Evolutionary conservation across 2,329 filamentous ascomycete species (phyloP).

Genomic region (Plenodomus tracheiphilus): DNA sequence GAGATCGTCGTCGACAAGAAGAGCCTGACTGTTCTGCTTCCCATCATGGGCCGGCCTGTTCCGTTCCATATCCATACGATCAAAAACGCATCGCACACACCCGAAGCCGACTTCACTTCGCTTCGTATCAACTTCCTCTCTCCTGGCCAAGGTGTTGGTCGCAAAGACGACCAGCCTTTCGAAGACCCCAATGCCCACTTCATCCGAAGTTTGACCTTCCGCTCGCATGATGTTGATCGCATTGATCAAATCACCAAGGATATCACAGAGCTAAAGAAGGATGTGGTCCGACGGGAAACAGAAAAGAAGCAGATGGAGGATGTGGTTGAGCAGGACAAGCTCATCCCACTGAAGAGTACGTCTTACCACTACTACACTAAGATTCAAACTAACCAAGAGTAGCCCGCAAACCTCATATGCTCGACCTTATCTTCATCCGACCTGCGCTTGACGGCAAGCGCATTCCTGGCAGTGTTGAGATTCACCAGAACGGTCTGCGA

Average conservation of each 20-base stretch:
- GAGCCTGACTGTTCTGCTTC: conserved; percentile 85
- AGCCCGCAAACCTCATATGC: conserved; percentile 86
- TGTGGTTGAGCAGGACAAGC: conserved; percentile 97
- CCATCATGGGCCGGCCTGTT: conserved; percentile 95
- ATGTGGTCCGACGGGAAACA: conserved; percentile 87
- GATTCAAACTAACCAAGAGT: conserved; percentile 8
- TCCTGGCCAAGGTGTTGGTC: conserved; percentile 92
- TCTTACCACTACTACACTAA: conserved; percentile 12
- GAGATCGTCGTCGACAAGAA: conserved; percentile 90
- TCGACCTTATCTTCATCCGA: conserved; percentile 94
- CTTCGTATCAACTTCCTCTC: conserved; percentile 96
- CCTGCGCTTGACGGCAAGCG: conserved; percentile 96
- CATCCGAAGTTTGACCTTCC: conserved; percentile 90
- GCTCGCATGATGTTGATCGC: conserved; percentile 84
- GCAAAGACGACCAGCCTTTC: conserved; percentile 97
- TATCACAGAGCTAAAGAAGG: conserved; percentile 95
- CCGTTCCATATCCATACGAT: conserved; percentile 98
- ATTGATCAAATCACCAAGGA: conserved; percentile 90
- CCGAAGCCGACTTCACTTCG: conserved; percentile 92
- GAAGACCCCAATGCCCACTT: conserved; percentile 97
- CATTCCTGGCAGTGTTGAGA: conserved; percentile 92
- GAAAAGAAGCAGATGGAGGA: conserved; percentile 99
- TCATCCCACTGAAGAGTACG: conserved; percentile 89
- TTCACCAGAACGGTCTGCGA: conserved; percentile 97
- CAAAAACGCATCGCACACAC: conserved; percentile 98